These are phyloP conservation scores for Scalesia atractyloides DNA, from an alignment of 129 eudicot genomes.

Conservation along the genomic window DNA sequence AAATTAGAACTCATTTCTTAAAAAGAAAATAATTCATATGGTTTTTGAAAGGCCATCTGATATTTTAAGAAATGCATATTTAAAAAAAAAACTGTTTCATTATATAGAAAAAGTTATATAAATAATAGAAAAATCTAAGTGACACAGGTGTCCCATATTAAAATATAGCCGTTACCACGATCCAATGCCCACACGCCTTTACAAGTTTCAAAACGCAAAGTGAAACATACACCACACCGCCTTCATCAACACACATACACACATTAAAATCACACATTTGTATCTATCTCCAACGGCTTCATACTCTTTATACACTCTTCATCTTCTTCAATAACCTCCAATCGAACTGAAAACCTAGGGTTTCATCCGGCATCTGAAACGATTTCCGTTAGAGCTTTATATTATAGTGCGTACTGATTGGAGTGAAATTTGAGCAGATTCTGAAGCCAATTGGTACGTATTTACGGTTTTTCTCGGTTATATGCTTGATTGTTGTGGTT, in stretches of 20 bases:
- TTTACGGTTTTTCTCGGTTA: neutral
- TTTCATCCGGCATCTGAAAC: neutral
- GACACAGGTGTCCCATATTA: neutral
- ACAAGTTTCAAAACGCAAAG: slow-evolving; percentile 2
- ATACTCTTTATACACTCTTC: neutral
- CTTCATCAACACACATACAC: neutral
- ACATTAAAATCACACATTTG: neutral
- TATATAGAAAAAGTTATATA: too few relatives aligned
- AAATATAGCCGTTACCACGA: slow-evolving; percentile 42
- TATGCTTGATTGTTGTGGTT: neutral
- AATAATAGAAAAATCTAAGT: neutral
- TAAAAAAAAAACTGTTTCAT: too few relatives aligned
- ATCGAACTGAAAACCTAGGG: slow-evolving; percentile 11
- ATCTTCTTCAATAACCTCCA: neutral
- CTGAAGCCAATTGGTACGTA: slow-evolving; percentile 15
- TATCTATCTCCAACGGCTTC: neutral
- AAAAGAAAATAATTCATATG: too few relatives aligned
- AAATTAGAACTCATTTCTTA: too few relatives aligned
- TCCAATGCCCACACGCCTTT: slow-evolving; percentile 21
- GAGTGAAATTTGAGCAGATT: neutral
- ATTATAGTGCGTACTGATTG: slow-evolving; percentile 2
- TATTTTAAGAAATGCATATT: too few relatives aligned
- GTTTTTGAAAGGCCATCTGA: too few relatives aligned
- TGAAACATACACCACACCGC: neutral
- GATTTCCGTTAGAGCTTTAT: neutral